Base-by-base conservation (phyloP, 108 stramenopile genomes). In the Mediolabrus comicus region DNA sequence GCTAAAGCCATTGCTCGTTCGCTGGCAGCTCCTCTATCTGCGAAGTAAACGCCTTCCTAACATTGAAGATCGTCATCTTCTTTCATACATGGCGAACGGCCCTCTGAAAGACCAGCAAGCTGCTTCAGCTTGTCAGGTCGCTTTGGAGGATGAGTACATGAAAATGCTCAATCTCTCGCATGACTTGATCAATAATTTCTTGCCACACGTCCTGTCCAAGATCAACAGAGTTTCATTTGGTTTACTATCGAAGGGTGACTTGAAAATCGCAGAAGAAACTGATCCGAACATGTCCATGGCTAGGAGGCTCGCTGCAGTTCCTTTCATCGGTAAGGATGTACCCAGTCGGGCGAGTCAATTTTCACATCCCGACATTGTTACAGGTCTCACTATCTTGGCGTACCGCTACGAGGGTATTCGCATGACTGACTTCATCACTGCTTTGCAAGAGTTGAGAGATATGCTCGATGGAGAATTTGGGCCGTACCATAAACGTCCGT, bases 271-370 rank as follows among this genome's bases (percentile, higher is more conserved):
- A n/a, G 65, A 84, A 16, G 91, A 94, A 65, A 80, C 72, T 33
- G 92, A 89, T 57, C 84, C 90, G 32, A 92, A 88, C 64, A 92
- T 98, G 67, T 96, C 98, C 3, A 82, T 92, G 41, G 83, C 93
- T 9, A 86, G 99, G 58, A 84, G 92, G 57, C 85, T 99, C 26
- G 83, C 97, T 24, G 98, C 99, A 5, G 90, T 99, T 31, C 99
- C 99, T 3, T 99, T 98, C 65, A 92, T 99, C 28, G 99, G 97
- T 35, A 98, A 99, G 71, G 98, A 99, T 72, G 97, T 98, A 36
- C 99, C 99, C 1, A 92, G 90, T 59, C 67, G 97, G 30, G 97
- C 98, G 11, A 96, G 95, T 65, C 98, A 99, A 71, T 99, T 99
- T 72, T 92, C 96, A 13, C 98, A 99, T 49, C 98, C 99, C 10